Evolutionary conservation across 2,329 filamentous ascomycete genomes (phyloP).

Genomic region (Ophiostoma angusticollis): DNA sequence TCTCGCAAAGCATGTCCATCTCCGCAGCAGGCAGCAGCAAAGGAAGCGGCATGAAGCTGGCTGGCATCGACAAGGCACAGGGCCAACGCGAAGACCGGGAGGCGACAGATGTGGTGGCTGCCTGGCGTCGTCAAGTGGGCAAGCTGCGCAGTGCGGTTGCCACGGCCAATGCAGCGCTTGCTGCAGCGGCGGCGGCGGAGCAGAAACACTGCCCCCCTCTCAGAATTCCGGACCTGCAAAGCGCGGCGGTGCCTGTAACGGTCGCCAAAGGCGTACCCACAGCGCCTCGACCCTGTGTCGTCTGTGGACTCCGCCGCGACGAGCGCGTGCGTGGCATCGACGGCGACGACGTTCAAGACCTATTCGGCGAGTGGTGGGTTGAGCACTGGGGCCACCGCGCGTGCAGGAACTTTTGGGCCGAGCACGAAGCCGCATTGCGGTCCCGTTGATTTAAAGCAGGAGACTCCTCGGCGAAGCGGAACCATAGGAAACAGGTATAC

Average conservation of each 20-base stretch:
- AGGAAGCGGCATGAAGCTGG: constrained; percentile 76
- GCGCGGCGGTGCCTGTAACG: constrained; percentile 54
- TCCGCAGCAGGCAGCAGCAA: constrained; percentile 52
- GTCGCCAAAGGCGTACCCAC: constrained; percentile 61
- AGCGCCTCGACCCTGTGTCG: constrained; percentile 61
- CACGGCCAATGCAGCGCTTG: constrained; percentile 40
- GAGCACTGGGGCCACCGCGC: constrained; percentile 74
- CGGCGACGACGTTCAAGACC: constrained; percentile 59
- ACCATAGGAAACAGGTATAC: too few relatives aligned
- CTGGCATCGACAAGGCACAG: constrained; percentile 73
- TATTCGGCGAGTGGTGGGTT: constrained; percentile 93
- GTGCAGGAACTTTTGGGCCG: constrained; percentile 76
- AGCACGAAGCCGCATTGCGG: constrained; percentile 57
- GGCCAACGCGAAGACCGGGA: constrained; percentile 74
- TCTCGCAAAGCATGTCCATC: constrained; percentile 82
- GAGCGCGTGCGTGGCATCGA: constrained; percentile 71
- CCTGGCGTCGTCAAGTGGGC: constrained; percentile 66
- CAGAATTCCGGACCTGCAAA: constrained; percentile 52
- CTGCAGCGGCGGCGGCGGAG: constrained; percentile 12
- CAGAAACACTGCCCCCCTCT: constrained; percentile 21
- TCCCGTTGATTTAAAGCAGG: constrained; percentile 7
- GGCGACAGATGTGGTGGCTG: constrained; percentile 59
- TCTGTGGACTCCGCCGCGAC: constrained; percentile 81
- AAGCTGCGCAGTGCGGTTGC: constrained; percentile 61
- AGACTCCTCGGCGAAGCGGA: too few relatives aligned